Percentiles rank a stretch among this genome's conserved stretches.
These are phyloP conservation scores for Tulasnella sp. DNA, from an alignment of 768 basidiomycete genomes.

Conservation along the genomic window DNA sequence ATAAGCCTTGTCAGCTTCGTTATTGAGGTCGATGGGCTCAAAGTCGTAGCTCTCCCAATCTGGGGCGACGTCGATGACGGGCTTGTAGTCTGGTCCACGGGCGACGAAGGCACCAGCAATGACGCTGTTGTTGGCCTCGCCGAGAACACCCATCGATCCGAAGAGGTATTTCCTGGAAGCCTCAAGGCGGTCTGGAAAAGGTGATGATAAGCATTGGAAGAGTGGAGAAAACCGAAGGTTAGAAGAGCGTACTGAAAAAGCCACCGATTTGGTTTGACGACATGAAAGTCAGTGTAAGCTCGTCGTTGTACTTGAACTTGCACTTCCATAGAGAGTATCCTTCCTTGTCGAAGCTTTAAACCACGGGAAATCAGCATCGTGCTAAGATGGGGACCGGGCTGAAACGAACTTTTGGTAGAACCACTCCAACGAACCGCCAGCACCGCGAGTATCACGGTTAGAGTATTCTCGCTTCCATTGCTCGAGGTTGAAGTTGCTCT, in stretches of 20 bases:
- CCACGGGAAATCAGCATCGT: no score
- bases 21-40: constrained; percentile 68
- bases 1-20: constrained; percentile 78
- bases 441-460: no score
- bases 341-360: constrained; percentile 58
- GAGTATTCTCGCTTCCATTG: no score
- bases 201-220: background rate
- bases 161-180: constrained; percentile 82
- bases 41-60: constrained; percentile 89
- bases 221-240: no score
- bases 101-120: constrained; percentile 79
- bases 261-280: constrained; percentile 90
- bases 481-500: no score
- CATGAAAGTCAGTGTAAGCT: constrained; percentile 91
- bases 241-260: constrained; percentile 58
- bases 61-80: constrained; percentile 75
- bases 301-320: constrained; percentile 95
- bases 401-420: constrained; percentile 28
- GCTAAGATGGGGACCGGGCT: no score
- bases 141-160: constrained; percentile 87
- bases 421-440: no score
- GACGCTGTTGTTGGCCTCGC: constrained; percentile 67
- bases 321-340: constrained; percentile 90
- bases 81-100: constrained; percentile 70
- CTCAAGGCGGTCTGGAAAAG: constrained; percentile 87